Base-by-base conservation (phyloP, 768 basidiomycete species). In the Lentinula sp. region DNA sequence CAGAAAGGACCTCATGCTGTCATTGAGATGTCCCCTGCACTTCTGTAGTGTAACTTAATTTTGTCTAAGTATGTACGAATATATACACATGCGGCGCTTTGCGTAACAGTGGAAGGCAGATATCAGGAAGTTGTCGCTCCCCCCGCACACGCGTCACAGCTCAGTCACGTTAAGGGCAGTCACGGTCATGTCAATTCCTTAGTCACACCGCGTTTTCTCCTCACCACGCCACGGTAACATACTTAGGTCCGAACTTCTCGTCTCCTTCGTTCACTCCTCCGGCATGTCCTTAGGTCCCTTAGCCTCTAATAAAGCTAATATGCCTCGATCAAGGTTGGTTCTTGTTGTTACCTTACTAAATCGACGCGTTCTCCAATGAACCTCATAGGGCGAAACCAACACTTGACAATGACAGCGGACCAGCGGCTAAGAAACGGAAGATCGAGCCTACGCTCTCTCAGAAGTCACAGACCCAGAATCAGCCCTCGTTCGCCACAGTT, bases 1-100 rank as follows among this genome's bases (percentile, higher is more conserved):
- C 79, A 71, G 62, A 85, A 80, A 62, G 92, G 92, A 0, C 92
- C 92, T 0, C 84, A 83, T 49, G 78, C 86, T 13, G 81, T 93
- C 46, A 82, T 93, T 62, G 91, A 88, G 62, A 87, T 87, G 83
- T 83, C 89, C 5, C 84, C 90, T n/a, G 76, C 86, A 8, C 72
- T 91, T 66, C 70, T 92, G 70, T 92, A 81, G 35, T 46, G n/a
- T 28, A 28, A 4, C 28, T 28, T 28, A 2, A 28, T 3, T 28
- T 4, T 28, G 28, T 28, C 28, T 28, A n/a, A n/a, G n/a, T n/a
- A 28, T 28, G 28, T 28, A 28, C 3, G 10, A 21, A n/a, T 16
- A 46, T 16, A 46, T 21, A 21, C 45, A 28, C 28, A 28, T 28
- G 3, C 28, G 28, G 28, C 28, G 28, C 28, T 28, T 28, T 2